Conservation (phyloP, 2,329 filamentous ascomycete species). For the Aquanectria penicillioides region DNA sequence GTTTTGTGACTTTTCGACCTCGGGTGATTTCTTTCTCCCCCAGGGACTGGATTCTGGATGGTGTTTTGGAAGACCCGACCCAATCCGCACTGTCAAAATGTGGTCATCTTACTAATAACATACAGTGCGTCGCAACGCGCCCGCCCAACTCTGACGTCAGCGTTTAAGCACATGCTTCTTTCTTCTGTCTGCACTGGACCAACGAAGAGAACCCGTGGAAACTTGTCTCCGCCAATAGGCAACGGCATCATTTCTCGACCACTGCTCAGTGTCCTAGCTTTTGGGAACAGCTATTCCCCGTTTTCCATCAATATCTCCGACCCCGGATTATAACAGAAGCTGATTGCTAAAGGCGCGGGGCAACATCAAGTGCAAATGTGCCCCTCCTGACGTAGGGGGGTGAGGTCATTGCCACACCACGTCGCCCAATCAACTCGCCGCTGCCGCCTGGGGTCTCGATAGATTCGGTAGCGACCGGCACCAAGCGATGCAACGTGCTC, state of each 20-base stretch:
- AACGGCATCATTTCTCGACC: background rate
- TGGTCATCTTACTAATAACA: no score
- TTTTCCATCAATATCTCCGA: constrained; percentile 12
- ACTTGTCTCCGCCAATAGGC: background rate
- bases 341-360: no score
- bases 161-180: no score
- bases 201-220: no score
- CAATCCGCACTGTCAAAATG: constrained; percentile 25
- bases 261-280: background rate
- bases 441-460: constrained; percentile 26
- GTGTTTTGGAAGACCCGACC: background rate
- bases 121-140: constrained; percentile 27
- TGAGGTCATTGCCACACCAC: constrained; percentile 42
- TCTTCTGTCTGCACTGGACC: no score
- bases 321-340: constrained; percentile 20
- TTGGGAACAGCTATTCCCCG: background rate
- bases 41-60: no score
- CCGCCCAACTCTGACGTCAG: constrained; percentile 8
- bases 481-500: constrained; percentile 19
- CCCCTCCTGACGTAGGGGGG: background rate
- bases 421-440: constrained; percentile 33
- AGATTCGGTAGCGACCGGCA: constrained; percentile 36
- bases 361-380: background rate
- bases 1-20: constrained; percentile 5
- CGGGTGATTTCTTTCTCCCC: no score